Evolutionary conservation across 2,329 filamentous ascomycete species (phyloP), one percentile per base, ranked within the genome.

Genomic region (Cladophialophora chaetospira): DNA sequence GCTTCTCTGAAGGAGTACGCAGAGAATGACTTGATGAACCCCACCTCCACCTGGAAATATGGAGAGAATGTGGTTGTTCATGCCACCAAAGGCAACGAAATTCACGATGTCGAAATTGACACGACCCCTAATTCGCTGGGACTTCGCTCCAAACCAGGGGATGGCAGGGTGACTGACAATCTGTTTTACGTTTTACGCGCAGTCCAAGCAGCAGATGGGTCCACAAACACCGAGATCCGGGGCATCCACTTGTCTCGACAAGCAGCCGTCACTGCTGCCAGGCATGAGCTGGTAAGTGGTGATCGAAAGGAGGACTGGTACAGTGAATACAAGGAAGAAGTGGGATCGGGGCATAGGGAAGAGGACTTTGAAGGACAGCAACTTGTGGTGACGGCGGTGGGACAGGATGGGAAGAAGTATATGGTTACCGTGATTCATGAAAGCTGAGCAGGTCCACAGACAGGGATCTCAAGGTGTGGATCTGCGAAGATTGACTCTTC

Each of bases 231-330:
- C 3, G 55, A 58, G n/a, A 58, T 58, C 38, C 33, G 49, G 13
- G 50, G 55, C 2, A 58, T 58, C 11, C 46, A 58, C 19, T 38
- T 58, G 17, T 58, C 55, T 10, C 36, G 50, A n/a, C 55, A 58
- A 44, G 43, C 44, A 35, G 55, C 55, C 25, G 50, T 58, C 31
- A 28, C 55, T 17, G 55, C 55, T 17, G 55, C 55, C 13, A 53
- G 50, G 35, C 25, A 58, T 45, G 55, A 58, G 28, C 33, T 58
- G 36, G 35, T 58, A 26, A 58, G 55, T 45, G 55, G 55, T 42
- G 55, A 58, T 4, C 55, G 28, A n/a, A 50, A 46, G 31, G 25
- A 45, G 21, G 55, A 58, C 28, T 53, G 55, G 55, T 58, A 58
- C 25, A 38, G 21, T 5, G 44, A 58, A 6, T 58, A 49, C 50